A percentile compares a stretch with the other conserved stretches of the same genome.
Evolutionary conservation across 306 rosid species (phyloP).

Genomic region (Malus sylvestris): DNA sequence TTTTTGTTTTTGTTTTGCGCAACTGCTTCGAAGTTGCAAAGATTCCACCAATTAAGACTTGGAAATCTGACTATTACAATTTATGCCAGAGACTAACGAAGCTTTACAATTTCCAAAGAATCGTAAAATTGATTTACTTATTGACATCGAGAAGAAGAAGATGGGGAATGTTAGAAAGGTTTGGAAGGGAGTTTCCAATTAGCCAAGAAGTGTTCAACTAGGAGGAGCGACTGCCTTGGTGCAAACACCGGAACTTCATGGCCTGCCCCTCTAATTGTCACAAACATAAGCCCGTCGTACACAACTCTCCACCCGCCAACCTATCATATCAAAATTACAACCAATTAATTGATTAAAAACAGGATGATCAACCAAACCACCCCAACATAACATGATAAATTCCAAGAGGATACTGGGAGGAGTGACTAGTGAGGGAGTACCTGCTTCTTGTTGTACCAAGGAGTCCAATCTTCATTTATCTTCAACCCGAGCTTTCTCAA

Average conservation of each 20-base stretch:
- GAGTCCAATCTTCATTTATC: conserved; percentile 35
- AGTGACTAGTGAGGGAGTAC: conserved; percentile 1
- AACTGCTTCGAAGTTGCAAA: background rate
- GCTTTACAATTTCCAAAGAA: background rate
- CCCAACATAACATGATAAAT: background rate
- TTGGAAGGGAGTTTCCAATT: conserved; percentile 20
- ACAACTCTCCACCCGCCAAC: conserved; percentile 47
- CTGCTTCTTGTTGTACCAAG: conserved; percentile 39
- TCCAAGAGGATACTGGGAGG: background rate
- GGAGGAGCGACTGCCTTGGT: conserved; percentile 31
- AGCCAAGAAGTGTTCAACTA: conserved; percentile 27
- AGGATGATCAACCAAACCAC: background rate
- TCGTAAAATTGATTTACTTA: background rate
- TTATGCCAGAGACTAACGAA: background rate
- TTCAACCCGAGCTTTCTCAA: conserved; percentile 36
- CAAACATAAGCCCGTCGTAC: conserved; percentile 40
- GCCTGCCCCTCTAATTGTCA: conserved; percentile 43
- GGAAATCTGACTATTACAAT: background rate
- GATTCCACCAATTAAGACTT: background rate
- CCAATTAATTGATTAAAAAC: background rate
- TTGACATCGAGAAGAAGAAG: background rate
- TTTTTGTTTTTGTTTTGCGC: background rate
- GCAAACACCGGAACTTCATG: conserved; percentile 36
- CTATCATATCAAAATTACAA: background rate
- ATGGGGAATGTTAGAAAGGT: conserved; percentile 13